These are phyloP conservation scores for Xylaria sp. DNA, from an alignment of 2,329 filamentous ascomycete genomes.

Conservation along the genomic window DNA sequence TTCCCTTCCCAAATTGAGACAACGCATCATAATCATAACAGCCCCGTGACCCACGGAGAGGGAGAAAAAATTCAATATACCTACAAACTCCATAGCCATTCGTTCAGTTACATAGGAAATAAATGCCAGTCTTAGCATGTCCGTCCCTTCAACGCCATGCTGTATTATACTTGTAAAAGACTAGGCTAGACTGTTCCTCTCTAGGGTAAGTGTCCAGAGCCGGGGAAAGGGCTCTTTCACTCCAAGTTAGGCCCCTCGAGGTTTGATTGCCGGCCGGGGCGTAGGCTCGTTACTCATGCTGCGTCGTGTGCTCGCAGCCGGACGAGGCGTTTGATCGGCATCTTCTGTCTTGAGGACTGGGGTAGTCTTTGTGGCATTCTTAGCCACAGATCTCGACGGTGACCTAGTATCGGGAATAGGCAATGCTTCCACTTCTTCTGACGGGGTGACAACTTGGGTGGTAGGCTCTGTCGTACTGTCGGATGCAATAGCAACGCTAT, in stretches of 20 bases:
- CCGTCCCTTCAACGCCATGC: constrained; percentile 37
- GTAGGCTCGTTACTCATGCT: constrained; percentile 48
- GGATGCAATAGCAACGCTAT: constrained; percentile 68
- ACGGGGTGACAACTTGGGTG: constrained; percentile 59
- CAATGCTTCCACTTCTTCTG: constrained; percentile 46
- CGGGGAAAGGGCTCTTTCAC: not conserved
- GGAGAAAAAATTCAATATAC: constrained; percentile 1
- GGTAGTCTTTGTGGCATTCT: constrained; percentile 41
- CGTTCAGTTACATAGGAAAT: constrained; percentile 34
- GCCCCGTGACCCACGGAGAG: not conserved
- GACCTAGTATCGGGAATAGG: constrained; percentile 31
- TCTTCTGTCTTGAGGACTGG: constrained; percentile 30
- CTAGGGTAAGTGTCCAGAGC: not conserved
- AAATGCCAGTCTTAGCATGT: constrained; percentile 32
- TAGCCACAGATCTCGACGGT: constrained; percentile 28
- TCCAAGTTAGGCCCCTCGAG: constrained; percentile 19
- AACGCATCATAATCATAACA: not conserved
- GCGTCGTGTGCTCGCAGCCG: constrained; percentile 32
- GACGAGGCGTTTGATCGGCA: constrained; percentile 53
- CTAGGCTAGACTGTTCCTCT: constrained; percentile 13
- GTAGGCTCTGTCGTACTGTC: constrained; percentile 58
- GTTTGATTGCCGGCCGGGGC: constrained; percentile 43
- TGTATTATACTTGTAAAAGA: constrained; percentile 26
- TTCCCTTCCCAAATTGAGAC: not conserved
- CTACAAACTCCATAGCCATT: constrained; percentile 36